Percentiles rank a stretch among this genome's conserved stretches.
These are phyloP conservation scores for Lachancea waltii DNA, from an alignment of 805 yeast species.

Conservation along the genomic window DNA sequence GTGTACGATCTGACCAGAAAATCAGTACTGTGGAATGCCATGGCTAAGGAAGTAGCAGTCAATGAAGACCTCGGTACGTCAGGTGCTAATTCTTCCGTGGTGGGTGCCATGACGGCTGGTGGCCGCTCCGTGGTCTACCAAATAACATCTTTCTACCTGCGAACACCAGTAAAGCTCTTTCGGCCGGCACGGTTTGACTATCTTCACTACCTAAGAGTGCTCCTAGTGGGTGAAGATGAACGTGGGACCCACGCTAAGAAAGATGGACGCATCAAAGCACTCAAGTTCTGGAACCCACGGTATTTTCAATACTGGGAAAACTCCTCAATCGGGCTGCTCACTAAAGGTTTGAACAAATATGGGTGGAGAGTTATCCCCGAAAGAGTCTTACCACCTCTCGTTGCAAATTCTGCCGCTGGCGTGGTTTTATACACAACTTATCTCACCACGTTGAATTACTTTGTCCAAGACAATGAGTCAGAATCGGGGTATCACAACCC, in stretches of 20 bases:
- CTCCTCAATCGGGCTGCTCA: conserved; percentile 68
- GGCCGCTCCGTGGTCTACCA: conserved; percentile 79
- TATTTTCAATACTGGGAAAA: conserved; percentile 49
- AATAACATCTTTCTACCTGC: conserved; percentile 64
- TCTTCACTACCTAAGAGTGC: conserved; percentile 56
- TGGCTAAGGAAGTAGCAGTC: not conserved
- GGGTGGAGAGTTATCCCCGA: conserved; percentile 89
- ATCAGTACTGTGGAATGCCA: conserved; percentile 1
- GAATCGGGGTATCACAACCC: conserved; percentile 26
- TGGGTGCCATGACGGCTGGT: conserved; percentile 80
- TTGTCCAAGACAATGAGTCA: conserved; percentile 15
- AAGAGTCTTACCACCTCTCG: conserved; percentile 70
- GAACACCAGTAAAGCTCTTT: conserved; percentile 80
- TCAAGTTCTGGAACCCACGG: conserved; percentile 12
- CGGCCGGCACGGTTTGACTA: conserved; percentile 89
- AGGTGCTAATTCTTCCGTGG: conserved; percentile 39
- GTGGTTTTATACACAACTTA: conserved; percentile 79
- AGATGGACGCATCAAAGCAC: not conserved
- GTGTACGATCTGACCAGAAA: too few species aligned
- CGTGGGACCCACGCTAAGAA: not conserved
- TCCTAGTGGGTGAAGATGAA: conserved; percentile 31
- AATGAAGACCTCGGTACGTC: not conserved
- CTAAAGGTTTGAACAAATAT: conserved; percentile 61
- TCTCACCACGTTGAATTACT: conserved; percentile 40
- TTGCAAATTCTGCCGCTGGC: conserved; percentile 89